Evolutionary conservation across 139 green algal genomes (phyloP).

Genomic region (Haematococcus lacustris): DNA sequence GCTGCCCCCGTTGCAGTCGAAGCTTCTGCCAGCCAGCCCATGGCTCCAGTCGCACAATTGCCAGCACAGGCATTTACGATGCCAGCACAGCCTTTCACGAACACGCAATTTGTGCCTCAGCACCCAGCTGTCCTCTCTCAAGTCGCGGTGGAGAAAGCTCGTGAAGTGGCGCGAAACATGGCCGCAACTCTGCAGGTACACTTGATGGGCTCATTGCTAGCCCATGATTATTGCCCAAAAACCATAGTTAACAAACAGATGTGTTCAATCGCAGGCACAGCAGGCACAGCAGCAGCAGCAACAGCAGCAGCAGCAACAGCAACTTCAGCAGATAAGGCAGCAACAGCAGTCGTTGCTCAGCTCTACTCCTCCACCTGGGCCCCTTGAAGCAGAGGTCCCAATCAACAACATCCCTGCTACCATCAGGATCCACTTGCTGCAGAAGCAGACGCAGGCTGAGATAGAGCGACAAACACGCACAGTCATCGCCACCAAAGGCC

Average conservation of each 20-base stretch:
- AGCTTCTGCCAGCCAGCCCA: no score
- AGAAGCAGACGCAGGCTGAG: constrained; percentile 37
- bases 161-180: no score
- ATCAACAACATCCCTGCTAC: constrained; percentile 45
- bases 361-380: background rate
- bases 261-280: background rate
- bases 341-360: background rate
- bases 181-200: no score
- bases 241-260: background rate
- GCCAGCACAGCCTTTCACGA: no score
- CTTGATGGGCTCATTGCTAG: no score
- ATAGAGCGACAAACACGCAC: constrained; percentile 30
- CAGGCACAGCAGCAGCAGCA: constrained; percentile 6
- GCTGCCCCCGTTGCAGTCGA: no score
- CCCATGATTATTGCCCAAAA: no score
- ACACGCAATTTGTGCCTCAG: no score
- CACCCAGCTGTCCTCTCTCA: no score
- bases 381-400: constrained; percentile 24
- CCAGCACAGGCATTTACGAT: no score
- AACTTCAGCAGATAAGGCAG: background rate
- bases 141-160: no score
- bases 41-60: no score
- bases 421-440: constrained; percentile 38
- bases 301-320: background rate
- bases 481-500: constrained; percentile 32